Evolutionary conservation across 1,284 basidiomycete species (phyloP), one percentile per base, ranked within the genome.

Genomic region (Ganoderma multipileum): DNA sequence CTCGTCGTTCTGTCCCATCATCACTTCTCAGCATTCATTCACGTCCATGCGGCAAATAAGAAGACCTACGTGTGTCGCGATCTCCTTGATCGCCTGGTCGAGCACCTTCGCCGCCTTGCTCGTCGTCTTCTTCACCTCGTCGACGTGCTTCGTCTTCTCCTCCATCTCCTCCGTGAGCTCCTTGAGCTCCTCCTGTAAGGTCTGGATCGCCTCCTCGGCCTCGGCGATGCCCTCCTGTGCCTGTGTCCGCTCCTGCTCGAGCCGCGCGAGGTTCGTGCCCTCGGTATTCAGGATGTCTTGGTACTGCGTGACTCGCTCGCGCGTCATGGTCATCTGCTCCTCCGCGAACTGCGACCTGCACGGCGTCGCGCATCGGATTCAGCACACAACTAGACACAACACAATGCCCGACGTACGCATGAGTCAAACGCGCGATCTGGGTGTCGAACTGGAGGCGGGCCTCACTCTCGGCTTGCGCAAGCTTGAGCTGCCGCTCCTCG

Each of bases 1-100:
- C 76, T 96, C 93, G 78, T 97, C 96, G 75, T 97, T 98, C 94
- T 95, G 69, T 50, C 57, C n/a, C 28, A 14, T 12, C 3, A 12
- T 57, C 60, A 65, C 30, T 30, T 44, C 28, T 44, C 38, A 60
- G 58, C 23, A 60, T 26, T 39, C 9, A 8, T 6, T 11, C 20
- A 3, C 11, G 55, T 4, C 18, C 1, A 30, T 4, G 12, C 23
- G 20, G 16, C 44, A 18, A 36, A 20, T 23, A 18, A 2, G 23
- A 50, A 50, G 12, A 80, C 86, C 70, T 71, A 91, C 95, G 82
- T 90, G 92, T 20, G 83, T 83, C 0, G 93, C 90, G 67, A 99
- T 95, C 78, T 99, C 96, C 81, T 98, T 99, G 71, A 96, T 79
- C 1, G 91, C 90, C 72, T 92, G 90, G 77, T 99, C 97, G 42